Evolutionary conservation across 345 rosid genomes (phyloP), one percentile per base, ranked within the genome.

Genomic region (Pugionium cornutum): DNA sequence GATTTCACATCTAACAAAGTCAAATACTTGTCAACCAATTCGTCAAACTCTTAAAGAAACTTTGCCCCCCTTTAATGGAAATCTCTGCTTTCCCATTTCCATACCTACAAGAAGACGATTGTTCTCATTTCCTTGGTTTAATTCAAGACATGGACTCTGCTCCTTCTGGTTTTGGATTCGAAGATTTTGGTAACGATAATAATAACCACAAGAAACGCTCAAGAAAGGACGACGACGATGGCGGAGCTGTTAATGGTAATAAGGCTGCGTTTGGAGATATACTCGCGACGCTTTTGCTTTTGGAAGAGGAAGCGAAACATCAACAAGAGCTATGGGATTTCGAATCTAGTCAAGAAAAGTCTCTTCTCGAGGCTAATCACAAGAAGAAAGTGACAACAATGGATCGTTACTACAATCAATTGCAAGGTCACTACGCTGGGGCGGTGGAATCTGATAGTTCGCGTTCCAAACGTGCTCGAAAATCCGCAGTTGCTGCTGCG

Each of bases 231-330:
- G 82, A 75, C 0, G 83, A 75, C 11, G 69, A 7, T 2, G 72
- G 37, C 1, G 32, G 43, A 25, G 58, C 43, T 10, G 54, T 53
- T 45, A 58, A 56, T 57, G 72, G 30, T 30, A 67, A 61, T 6
- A 66, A 64, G 3, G 45, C 26, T 44, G 77, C 68, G 11, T 75
- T 55, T 65, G 70, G 68, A 40, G 80, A 73, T 37, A 76, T 84
- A 60, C 79, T 90, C 36, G 73, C 86, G 0, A 83, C 95, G 9
- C 49, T 83, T 53, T 35, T 87, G 59, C 4, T 79, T 4, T 52
- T 85, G 9, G 89, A 87, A 33, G 95, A 85, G 55, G 92, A 83
- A 54, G 95, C 85, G 5, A 84, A 76, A 58, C 86, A 75, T 32
- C 84, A 83, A 40, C 72, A 70, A 2, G 73, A 64, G 1, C 74